Evolutionary conservation across 768 basidiomycete species (phyloP), one percentile per base, ranked within the genome.

Genomic region (Phaeotremella skinneri): DNA sequence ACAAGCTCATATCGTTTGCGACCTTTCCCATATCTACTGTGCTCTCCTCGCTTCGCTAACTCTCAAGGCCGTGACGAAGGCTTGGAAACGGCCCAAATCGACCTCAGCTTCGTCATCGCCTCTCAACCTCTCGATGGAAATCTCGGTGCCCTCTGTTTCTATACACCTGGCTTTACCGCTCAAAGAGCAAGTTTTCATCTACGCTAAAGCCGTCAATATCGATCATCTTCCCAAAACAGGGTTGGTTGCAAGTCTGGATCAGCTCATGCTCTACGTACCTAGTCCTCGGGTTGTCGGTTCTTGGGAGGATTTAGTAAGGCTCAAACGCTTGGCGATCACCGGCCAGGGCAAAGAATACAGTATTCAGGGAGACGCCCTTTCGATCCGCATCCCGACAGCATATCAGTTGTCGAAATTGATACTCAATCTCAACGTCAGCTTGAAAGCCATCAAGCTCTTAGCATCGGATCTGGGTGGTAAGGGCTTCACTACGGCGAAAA

Each of bases 401-500:
- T 94, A 87, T 73, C 77, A 88, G 41, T 76, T 92, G 41, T 83
- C 88, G 2, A 85, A 90, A 29, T 80, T 96, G 50, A 81, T 92
- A 47, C 81, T 88, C 50, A 89, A 90, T 71, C 69, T 83, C 58
- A 83, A 79, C 49, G 79, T 89, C 51, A 81, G 86, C 5, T 65
- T 85, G 63, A 98, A 98, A 77, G 83, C 85, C 1, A 66, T 85
- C 45, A 86, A 85, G 62, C 88, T 93, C 68, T 80, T 96, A 6
- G 61, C 80, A 9, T 79, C 79, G 26, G 83, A 87, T 66, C 49
- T 69, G 37, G 72, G 79, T 39, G 73, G 79, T 4, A 84, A 84
- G 1, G 75, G 78, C 49, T 87, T 85, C 69, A 76, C 72, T 75
- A 81, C 51, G 23, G 82, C 87, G 58, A 80, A 84, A n/a, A 75